phyloP scores from a whole-genome alignment of 2,329 filamentous ascomycete species.

The Ascochyta viciae-villosae region DNA sequence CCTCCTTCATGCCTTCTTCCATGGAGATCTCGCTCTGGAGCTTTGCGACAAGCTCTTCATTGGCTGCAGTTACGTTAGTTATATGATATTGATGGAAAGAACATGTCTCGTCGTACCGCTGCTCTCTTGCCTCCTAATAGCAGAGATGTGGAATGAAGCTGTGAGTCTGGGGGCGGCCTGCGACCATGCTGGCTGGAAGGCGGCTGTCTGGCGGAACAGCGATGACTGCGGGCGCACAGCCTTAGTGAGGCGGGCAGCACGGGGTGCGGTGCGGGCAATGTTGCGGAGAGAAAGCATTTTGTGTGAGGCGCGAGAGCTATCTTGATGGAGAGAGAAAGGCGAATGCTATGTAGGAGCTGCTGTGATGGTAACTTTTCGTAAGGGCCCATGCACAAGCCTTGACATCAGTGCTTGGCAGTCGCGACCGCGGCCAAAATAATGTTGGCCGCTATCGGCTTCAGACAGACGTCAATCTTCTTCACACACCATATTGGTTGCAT shows the following conservation, averaged over 20 bases:
- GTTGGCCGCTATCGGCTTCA: constrained; percentile 21
- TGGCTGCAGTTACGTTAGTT: constrained; percentile 48
- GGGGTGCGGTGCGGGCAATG: constrained; percentile 55
- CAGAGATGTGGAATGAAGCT: constrained; percentile 55
- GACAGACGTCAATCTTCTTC: background rate
- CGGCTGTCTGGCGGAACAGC: constrained; percentile 42
- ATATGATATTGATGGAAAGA: background rate
- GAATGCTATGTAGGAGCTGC: background rate
- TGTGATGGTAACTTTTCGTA: constrained; percentile 32
- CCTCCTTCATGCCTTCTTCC: constrained; percentile 80
- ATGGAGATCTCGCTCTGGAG: constrained; percentile 66
- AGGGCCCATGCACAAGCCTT: constrained; percentile 21
- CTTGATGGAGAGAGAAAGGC: constrained; percentile 9
- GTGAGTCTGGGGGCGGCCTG: constrained; percentile 41
- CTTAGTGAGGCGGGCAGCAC: constrained; percentile 51
- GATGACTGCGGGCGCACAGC: constrained; percentile 46
- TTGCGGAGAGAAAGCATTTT: constrained; percentile 56
- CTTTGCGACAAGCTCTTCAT: constrained; percentile 85
- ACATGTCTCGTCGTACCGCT: constrained; percentile 26
- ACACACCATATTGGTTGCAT: background rate
- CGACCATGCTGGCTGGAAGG: constrained; percentile 45
- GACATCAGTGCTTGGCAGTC: constrained; percentile 25
- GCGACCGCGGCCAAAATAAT: constrained; percentile 20
- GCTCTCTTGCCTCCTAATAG: constrained; percentile 45
- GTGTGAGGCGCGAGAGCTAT: constrained; percentile 8